Evolutionary conservation across 495 filamentous ascomycete species (phyloP).

Genomic region (Clohesyomyces aquaticus): DNA sequence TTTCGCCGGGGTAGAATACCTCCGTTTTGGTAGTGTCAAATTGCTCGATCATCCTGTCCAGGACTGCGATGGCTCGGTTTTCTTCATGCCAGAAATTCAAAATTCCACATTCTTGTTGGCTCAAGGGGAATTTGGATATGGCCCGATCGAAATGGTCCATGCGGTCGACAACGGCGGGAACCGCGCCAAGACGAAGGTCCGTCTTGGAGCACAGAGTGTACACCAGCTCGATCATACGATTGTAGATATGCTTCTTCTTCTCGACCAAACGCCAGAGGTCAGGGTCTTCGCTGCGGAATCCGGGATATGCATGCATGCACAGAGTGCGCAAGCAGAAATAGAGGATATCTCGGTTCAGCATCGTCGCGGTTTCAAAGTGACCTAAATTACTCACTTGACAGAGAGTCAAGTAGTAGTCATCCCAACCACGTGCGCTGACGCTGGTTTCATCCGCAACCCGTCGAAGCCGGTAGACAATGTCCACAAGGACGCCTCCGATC

Average conservation of each 20-base stretch:
- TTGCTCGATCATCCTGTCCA: conserved; percentile 37
- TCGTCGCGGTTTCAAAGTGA: conserved; percentile 23
- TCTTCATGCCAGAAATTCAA: conserved; percentile 31
- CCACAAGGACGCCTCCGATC: conserved; percentile 19
- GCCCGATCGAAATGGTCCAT: conserved; percentile 29
- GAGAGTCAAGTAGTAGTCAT: conserved; percentile 33
- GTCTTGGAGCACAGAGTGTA: conserved; percentile 32
- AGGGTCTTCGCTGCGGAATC: conserved; percentile 9
- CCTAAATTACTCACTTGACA: conserved; percentile 32
- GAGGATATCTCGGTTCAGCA: conserved; percentile 29
- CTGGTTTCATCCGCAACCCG: conserved; percentile 7
- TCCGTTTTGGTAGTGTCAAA: conserved; percentile 33
- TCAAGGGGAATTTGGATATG: conserved; percentile 26
- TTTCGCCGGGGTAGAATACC: conserved; percentile 32
- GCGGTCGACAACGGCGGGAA: not conserved
- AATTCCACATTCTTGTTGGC: conserved; percentile 8
- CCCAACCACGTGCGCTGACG: conserved; percentile 28
- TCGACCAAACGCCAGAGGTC: conserved; percentile 36
- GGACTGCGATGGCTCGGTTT: conserved; percentile 17
- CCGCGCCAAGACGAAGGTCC: conserved; percentile 16
- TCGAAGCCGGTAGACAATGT: conserved; percentile 10
- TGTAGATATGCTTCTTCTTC: conserved; percentile 33
- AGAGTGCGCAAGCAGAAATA: conserved; percentile 28
- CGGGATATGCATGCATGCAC: conserved; percentile 29
- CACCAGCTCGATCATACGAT: conserved; percentile 32